Percentiles rank a stretch among this genome's conserved stretches.
These are phyloP conservation scores for Cryptococcus floricola DNA, from an alignment of 1,284 basidiomycete genomes.

Conservation along the genomic window DNA sequence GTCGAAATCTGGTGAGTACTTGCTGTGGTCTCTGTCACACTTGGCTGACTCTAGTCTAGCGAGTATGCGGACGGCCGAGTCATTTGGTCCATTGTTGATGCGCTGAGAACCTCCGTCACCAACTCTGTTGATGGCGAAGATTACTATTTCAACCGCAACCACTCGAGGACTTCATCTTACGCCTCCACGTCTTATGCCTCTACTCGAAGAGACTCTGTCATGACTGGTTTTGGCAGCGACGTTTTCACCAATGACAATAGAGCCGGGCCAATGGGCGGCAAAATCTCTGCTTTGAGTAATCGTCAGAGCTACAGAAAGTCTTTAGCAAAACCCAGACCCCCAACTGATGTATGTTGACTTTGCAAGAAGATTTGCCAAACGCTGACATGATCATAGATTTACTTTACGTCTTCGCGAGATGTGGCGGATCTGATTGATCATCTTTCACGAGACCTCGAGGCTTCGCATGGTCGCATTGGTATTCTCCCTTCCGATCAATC, in stretches of 20 bases:
- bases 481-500: slow-evolving; percentile 15
- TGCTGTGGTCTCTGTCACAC: not conserved
- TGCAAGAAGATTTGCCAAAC: too few relatives aligned
- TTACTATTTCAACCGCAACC: slow-evolving; percentile 8
- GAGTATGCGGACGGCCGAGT: slow-evolving; percentile 45
- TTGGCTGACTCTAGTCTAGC: slow-evolving; percentile 13
- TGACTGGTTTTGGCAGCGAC: not conserved
- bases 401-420: slow-evolving; percentile 37
- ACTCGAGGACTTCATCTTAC: slow-evolving; percentile 13
- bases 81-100: slow-evolving; percentile 45
- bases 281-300: slow-evolving; percentile 10
- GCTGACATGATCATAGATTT: slow-evolving; percentile 23
- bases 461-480: slow-evolving; percentile 39
- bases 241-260: not conserved
- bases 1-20: slow-evolving; percentile 33
- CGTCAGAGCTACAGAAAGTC: slow-evolving; percentile 14
- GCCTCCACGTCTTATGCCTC: slow-evolving; percentile 7
- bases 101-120: slow-evolving; percentile 21
- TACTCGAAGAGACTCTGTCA: slow-evolving; percentile 4
- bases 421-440: slow-evolving; percentile 47
- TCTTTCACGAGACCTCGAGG: slow-evolving; percentile 29
- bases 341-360: slow-evolving; percentile 16
- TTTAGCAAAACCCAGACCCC: slow-evolving; percentile 10
- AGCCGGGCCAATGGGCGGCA: not conserved
- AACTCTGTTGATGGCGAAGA: slow-evolving; percentile 14